Evolutionary conservation across 2,329 filamentous ascomycete genomes (phyloP), one percentile per base, ranked within the genome.

Genomic region (Epichloe scottii): DNA sequence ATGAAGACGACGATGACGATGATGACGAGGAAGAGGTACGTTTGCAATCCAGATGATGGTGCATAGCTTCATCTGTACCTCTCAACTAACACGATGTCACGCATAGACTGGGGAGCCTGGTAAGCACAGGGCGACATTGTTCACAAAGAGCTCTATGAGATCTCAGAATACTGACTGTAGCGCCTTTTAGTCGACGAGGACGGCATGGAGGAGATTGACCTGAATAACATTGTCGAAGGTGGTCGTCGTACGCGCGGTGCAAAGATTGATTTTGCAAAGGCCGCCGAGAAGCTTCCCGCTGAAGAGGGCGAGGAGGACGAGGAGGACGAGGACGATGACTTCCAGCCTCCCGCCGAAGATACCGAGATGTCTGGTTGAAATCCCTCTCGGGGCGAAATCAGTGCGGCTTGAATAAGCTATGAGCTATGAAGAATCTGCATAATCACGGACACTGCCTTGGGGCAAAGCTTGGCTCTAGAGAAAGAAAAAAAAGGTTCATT

Each of bases 231-330:
- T 67, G 82, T 97, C 64, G 67, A 72, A 53, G 78, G 76, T 57
- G 84, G 84, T 56, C 81, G 84, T 61, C 91, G 93, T 69, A 97
- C 91, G 56, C 91, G 91, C 63, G 90, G 90, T 65, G 87, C 88
- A 69, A 78, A 83, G 63, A 96, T 97, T 66, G 88, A 97, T 76
- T 97, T 88, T 71, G 85, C 86, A 62, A 89, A 95, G 74, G 90
- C 90, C 19, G 89, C 88, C 26, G 77, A 86, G 69, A 82, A 95
- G 68, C 79, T 86, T 60, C 81, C 79, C 45, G 79, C 76, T 56
- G 79, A 38, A 30, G 26, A 30, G 26, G 26, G 26, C 6, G 45
- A 82, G n/a, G 83, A 87, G 7, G 86, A 90, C 5, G 86, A 88
- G 14, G 84, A 91, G 33, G 88, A 89, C 43, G 86, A 93, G 0